A percentile compares a stretch with the other conserved stretches of the same genome.
phyloP scores from a whole-genome alignment of 768 basidiomycete genomes.

The Boletus rubroflammeus region DNA sequence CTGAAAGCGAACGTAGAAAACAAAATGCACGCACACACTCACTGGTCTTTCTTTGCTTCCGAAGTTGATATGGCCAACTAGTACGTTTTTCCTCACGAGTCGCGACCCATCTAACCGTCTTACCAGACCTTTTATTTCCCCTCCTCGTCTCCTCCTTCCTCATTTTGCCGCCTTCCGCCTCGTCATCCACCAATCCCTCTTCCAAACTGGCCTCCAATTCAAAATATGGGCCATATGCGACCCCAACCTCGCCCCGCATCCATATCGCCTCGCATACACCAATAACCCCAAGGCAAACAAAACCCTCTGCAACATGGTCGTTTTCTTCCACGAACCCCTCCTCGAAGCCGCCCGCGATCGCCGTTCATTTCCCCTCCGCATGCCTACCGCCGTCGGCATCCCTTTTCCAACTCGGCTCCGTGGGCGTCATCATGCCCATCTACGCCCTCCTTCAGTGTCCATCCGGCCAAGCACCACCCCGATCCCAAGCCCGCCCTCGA shows the following conservation, averaged over 20 bases:
- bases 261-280: constrained; percentile 41
- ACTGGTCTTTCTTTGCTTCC: no score
- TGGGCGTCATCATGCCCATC: no score
- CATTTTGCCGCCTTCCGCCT: constrained; percentile 6
- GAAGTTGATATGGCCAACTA: no score
- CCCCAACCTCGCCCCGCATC: constrained; percentile 10
- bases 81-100: no score
- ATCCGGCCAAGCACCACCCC: background rate
- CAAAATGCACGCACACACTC: no score
- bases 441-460: no score
- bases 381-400: constrained; percentile 41
- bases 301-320: constrained; percentile 29
- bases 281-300: constrained; percentile 33
- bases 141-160: constrained; percentile 21
- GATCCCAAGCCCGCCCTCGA: constrained; percentile 9
- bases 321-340: constrained; percentile 46
- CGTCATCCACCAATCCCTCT: constrained; percentile 11
- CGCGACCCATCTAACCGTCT: no score
- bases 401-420: constrained; percentile 41
- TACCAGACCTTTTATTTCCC: no score
- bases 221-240: constrained; percentile 35
- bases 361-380: constrained; percentile 35
- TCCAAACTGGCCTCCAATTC: constrained; percentile 7
- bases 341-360: constrained; percentile 43
- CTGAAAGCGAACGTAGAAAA: background rate